phyloP scores from a whole-genome alignment of 179 eudicot species.

The Beta macrorhiza region DNA sequence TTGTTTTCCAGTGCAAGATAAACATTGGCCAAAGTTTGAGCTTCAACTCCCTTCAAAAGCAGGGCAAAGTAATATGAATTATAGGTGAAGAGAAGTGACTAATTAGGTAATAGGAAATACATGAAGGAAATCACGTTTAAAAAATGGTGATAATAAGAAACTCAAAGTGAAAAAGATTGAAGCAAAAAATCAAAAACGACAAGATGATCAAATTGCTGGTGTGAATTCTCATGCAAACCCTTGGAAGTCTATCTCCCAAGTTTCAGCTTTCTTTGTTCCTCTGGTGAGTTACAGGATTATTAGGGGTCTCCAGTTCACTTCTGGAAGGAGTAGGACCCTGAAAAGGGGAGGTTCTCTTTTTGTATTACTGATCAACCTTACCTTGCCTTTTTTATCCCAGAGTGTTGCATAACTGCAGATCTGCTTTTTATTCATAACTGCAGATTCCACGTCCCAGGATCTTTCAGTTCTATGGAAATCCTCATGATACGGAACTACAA shows the following conservation, averaged over 20 bases:
- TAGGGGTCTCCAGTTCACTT: background rate
- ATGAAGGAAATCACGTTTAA: background rate
- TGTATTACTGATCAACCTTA: background rate
- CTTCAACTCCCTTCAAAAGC: conserved; percentile 89
- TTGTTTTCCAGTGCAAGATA: conserved; percentile 94
- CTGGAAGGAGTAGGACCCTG: background rate
- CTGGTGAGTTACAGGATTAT: background rate
- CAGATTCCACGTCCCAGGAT: background rate
- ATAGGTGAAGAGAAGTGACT: background rate
- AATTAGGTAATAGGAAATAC: conserved; percentile 1
- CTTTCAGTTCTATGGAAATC: background rate
- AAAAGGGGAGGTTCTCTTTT: background rate
- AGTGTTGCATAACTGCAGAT: too few species aligned
- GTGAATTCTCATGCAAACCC: background rate
- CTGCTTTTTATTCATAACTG: background rate
- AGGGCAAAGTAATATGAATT: background rate
- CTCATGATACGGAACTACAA: background rate
- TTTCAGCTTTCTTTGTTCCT: background rate
- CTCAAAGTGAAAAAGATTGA: background rate
- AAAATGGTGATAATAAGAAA: background rate
- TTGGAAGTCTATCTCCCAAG: background rate
- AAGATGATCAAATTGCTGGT: background rate
- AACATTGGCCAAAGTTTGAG: conserved; percentile 94
- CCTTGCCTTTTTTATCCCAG: background rate
- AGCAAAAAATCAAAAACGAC: background rate